Evolutionary conservation across 2,329 filamentous ascomycete species (phyloP).

Genomic region (Fusarium papillatum): DNA sequence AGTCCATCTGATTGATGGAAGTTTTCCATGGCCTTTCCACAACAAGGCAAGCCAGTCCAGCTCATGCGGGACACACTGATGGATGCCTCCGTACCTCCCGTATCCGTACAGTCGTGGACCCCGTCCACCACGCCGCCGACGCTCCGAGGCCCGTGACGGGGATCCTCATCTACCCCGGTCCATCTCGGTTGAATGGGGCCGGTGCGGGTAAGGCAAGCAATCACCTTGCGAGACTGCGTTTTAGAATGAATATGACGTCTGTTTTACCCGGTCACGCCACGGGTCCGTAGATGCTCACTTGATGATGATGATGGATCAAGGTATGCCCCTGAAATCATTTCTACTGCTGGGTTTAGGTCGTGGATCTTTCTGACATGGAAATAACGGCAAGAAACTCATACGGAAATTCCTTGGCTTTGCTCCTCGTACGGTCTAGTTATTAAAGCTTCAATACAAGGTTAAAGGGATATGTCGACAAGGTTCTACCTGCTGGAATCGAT

Average conservation of each 20-base stretch:
- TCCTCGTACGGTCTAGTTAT: neutral
- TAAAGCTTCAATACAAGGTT: neutral
- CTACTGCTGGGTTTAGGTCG: neutral
- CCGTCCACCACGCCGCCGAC: constrained; percentile 1
- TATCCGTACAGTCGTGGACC: neutral
- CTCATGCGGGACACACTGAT: neutral
- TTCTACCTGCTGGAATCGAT: neutral
- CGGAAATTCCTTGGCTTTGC: neutral
- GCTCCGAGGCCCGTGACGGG: neutral
- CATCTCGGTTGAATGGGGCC: constrained; percentile 10
- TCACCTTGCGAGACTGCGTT: neutral
- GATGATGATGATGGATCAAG: neutral
- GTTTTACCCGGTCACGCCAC: neutral
- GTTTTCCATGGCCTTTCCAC: neutral
- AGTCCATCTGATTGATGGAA: constrained; percentile 12
- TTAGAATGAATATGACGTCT: neutral
- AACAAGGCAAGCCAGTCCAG: neutral
- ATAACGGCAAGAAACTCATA: neutral
- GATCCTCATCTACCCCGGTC: neutral
- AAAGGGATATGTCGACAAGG: neutral
- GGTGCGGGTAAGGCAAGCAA: constrained; percentile 3
- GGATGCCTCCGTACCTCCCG: neutral
- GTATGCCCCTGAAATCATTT: constrained; percentile 12
- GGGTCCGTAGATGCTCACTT: neutral
- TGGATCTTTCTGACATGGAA: neutral